Evolutionary conservation across 1,139 yeast genomes (phyloP).

Genomic region (Pichia sp.): DNA sequence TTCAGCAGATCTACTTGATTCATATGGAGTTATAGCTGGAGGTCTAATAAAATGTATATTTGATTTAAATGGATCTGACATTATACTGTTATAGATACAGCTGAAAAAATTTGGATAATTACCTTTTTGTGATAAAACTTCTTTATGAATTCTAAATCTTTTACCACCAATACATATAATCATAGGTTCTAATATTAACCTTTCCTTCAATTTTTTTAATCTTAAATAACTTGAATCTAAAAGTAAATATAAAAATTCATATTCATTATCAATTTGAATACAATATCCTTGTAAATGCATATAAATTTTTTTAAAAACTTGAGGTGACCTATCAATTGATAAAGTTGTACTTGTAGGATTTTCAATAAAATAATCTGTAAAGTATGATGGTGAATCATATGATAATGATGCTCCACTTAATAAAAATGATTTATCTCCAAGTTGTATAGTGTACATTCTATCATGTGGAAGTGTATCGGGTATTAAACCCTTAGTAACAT

Average conservation of each 20-base stretch:
- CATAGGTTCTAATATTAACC: constrained; percentile 49
- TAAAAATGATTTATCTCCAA: constrained; percentile 56
- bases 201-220: constrained; percentile 48
- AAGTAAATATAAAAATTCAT: constrained; percentile 55
- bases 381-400: constrained; percentile 68
- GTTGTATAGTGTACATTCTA: constrained; percentile 63
- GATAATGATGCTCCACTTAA: constrained; percentile 80
- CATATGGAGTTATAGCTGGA: constrained; percentile 62
- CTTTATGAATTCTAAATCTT: constrained; percentile 54
- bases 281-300: constrained; percentile 76
- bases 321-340: constrained; percentile 75
- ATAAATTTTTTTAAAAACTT: constrained; percentile 58
- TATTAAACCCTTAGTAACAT: constrained; percentile 29
- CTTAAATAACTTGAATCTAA: constrained; percentile 73
- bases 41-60: constrained; percentile 55
- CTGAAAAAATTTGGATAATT: constrained; percentile 75
- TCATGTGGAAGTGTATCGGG: constrained; percentile 59
- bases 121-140: constrained; percentile 50
- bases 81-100: constrained; percentile 47
- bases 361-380: constrained; percentile 43
- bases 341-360: constrained; percentile 38
- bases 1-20: constrained; percentile 47
- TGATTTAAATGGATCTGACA: constrained; percentile 40
- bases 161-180: constrained; percentile 58
- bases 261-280: constrained; percentile 51